Base-by-base conservation (phyloP, 1,284 basidiomycete genomes). In the Apiotrichum siamense region DNA sequence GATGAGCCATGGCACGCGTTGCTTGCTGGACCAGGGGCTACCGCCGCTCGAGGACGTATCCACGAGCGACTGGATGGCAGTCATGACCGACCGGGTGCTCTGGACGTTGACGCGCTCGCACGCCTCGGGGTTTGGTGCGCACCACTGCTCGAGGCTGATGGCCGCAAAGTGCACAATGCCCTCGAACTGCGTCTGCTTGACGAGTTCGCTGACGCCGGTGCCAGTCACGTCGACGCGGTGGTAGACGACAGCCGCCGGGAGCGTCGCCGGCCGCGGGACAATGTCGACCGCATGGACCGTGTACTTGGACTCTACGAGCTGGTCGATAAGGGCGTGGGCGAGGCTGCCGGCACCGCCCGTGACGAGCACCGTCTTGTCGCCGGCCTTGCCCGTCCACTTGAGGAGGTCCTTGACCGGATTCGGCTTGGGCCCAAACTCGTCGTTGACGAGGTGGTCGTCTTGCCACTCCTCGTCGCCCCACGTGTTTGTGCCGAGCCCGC, bases 381-480 rank as follows among this genome's bases (percentile, higher is more conserved):
- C 12, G 79, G 4, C 82, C 81, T 23, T 87, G 85, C 62, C 20
- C 27, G 21, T 36, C 31, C 43, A 33, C 29, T 32, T 15, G 33
- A 45, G 21, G 49, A 36, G 46, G 33, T 49, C 43, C n/a, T 36
- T 23, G 12, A 49, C 17, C 33, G 24, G 32, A 5, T 25, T 20
- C 4, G 55, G 44, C 15, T 20, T 17, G 26, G 26, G 29, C 27
- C 15, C 41, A n/a, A 57, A 23, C 37, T 50, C 31, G 24, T 57
- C 55, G 21, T 48, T 33, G 3, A 48, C 40, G 4, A 54, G 48
- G 12, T 46, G 38, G 20, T 46, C 45, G 27, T 50, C 46, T 3
- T 25, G 42, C 49, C 51, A 50, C 7, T 50, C 51, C 12, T 17
- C 25, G 32, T 40, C 46, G 21, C 25, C 24, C 44, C 44, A 45